phyloP scores from a whole-genome alignment of 495 filamentous ascomycete genomes.

The Tuber calosporum region DNA sequence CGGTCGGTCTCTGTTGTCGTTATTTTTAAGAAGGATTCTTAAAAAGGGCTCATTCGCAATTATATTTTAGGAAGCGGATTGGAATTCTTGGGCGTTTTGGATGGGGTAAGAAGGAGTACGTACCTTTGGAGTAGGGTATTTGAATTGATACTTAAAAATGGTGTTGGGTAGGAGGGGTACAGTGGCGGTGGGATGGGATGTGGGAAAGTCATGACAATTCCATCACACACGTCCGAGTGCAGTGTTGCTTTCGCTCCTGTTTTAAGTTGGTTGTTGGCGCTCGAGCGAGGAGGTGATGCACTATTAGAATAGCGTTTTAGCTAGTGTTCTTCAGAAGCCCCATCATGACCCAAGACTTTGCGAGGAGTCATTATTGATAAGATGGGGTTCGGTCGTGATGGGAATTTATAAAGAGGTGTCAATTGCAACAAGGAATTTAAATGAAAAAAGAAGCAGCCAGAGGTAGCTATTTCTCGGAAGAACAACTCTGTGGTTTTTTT shows the following conservation, averaged over 20 bases:
- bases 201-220: not conserved
- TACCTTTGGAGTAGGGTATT: not conserved
- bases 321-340: not conserved
- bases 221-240: not conserved
- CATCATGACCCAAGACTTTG: not conserved
- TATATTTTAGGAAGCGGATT: slow-evolving; percentile 1
- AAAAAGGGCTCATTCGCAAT: not conserved
- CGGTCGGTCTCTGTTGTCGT: not conserved
- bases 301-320: not conserved
- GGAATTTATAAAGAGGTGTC: not conserved
- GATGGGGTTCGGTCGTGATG: not conserved
- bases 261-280: not conserved
- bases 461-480: no score
- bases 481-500: no score
- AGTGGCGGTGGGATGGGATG: not conserved
- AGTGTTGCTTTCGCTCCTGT: not conserved
- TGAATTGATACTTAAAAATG: not conserved
- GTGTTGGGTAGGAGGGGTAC: not conserved
- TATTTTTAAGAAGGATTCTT: not conserved
- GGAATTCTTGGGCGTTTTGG: not conserved
- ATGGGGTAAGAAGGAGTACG: not conserved
- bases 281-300: not conserved
- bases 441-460: no score
- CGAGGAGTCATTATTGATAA: not conserved
- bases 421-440: no score